A percentile compares a stretch with the other conserved stretches of the same genome.
Conservation (phyloP, 75 land plant genomes). For the Cupressus sempervirens region DNA sequence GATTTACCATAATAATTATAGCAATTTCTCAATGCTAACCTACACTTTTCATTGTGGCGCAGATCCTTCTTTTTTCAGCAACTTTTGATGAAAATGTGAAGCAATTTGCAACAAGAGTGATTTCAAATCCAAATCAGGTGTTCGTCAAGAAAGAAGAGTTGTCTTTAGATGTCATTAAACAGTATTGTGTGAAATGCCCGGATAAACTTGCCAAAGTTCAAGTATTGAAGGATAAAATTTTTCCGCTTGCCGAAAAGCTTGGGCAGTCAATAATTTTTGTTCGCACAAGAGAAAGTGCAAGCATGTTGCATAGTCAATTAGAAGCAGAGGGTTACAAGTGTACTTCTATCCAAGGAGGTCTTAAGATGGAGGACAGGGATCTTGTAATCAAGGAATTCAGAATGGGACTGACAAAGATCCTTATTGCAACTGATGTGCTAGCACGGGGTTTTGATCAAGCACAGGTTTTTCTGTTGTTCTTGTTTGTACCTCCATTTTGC, state of each 20-base stretch:
- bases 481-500: neutral
- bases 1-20: too few species aligned
- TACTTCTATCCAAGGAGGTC: slow-evolving; percentile 78
- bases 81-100: slow-evolving; percentile 88
- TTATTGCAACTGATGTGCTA: slow-evolving; percentile 92
- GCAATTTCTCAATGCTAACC: neutral
- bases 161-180: slow-evolving; percentile 78
- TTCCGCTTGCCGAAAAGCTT: slow-evolving; percentile 76
- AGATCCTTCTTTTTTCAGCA: slow-evolving; percentile 94
- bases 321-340: slow-evolving; percentile 65
- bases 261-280: slow-evolving; percentile 97
- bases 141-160: slow-evolving; percentile 95
- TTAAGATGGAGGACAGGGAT: slow-evolving; percentile 65
- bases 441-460: slow-evolving; percentile 95
- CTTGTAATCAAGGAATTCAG: slow-evolving; percentile 80
- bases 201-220: slow-evolving; percentile 61
- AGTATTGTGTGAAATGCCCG: slow-evolving; percentile 79
- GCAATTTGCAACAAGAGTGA: slow-evolving; percentile 47
- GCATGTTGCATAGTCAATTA: slow-evolving; percentile 51
- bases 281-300: slow-evolving; percentile 58
- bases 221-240: slow-evolving; percentile 82
- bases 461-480: slow-evolving; percentile 46
- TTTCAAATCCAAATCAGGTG: slow-evolving; percentile 62
- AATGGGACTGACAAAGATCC: slow-evolving; percentile 77
- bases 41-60: neutral